Evolutionary conservation across 768 basidiomycete species (phyloP).

Genomic region (Leucocoprinus sp.): DNA sequence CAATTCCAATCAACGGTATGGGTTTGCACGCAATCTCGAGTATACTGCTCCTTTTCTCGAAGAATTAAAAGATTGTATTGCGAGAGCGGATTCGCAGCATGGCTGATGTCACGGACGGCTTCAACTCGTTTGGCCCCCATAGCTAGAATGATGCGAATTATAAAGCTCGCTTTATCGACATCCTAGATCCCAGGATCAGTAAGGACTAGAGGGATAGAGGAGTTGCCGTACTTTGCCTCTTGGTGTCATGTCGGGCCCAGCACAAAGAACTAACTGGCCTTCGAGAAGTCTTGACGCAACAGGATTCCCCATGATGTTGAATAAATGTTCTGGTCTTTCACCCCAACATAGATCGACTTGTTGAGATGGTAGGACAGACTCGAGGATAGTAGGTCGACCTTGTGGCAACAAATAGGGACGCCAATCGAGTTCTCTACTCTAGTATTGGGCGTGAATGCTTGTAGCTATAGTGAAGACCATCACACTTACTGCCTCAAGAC

Average conservation of each 20-base stretch:
- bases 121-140: slow-evolving; percentile 76
- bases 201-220: background rate
- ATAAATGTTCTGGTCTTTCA: slow-evolving; percentile 40
- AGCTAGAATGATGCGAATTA: slow-evolving; percentile 60
- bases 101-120: slow-evolving; percentile 41
- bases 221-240: slow-evolving; percentile 28
- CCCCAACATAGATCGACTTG: slow-evolving; percentile 44
- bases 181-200: background rate
- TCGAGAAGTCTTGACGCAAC: slow-evolving; percentile 52
- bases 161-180: slow-evolving; percentile 30
- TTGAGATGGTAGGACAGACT: slow-evolving; percentile 30
- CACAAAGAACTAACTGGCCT: slow-evolving; percentile 47
- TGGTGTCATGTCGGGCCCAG: slow-evolving; percentile 45
- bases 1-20: slow-evolving; percentile 50
- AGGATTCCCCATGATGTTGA: slow-evolving; percentile 48
- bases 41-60: slow-evolving; percentile 34
- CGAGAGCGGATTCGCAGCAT: slow-evolving; percentile 27
- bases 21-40: slow-evolving; percentile 18
- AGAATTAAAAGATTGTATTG: slow-evolving; percentile 59
- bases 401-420: slow-evolving; percentile 43
- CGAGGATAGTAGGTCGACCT: slow-evolving; percentile 42
- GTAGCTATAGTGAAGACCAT: background rate
- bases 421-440: slow-evolving; percentile 50
- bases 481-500: slow-evolving; percentile 24
- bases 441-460: background rate